Base-by-base conservation (phyloP, 139 green algal genomes). In the Closterium sp. region DNA sequence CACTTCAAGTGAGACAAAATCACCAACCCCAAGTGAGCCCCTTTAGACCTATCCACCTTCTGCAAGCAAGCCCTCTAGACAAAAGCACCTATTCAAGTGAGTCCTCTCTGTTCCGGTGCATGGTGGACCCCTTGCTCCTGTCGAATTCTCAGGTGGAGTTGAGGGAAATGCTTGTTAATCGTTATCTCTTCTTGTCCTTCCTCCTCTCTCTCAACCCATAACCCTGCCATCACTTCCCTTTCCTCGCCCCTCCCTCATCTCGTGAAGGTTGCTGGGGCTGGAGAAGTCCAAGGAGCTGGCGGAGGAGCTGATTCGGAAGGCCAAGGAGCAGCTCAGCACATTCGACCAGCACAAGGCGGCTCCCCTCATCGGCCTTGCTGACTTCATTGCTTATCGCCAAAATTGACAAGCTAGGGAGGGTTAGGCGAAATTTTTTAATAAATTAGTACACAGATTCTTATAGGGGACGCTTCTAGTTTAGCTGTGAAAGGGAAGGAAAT, bases 331-430 rank as follows among this genome's bases (percentile, higher is more conserved):
- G 94, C 96, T 99, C 28, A 90, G 95, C 2, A 93, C 89, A 27
- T 99, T 98, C 92, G 96, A 98, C 85, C 79, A 94, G 10, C 91
- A 91, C 11, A 97, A 96, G 86, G 96, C 97, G 0, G 97, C 97
- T 28, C 98, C 98, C 1, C 94, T 99, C 21, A 91, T 98, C 22
- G 97, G 97, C 0, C 94, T 99, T 6, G 98, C 98, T 9, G 97
- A 99, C 90, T 99, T 98, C 97, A 99, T 99, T 94, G 95, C 96
- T 21, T 96, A 97, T 86, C 94, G 98, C 22, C 97, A 98, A 86
- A 99, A 99, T 93, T 99, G 91, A 93, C n/a, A 79, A 27, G 19
- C 62, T 79, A 79, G 62, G 62, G 62, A 79, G 62, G 38, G 38
- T 50, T 50, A 50, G 38, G 38, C 38, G 38, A 50, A 50, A 50